Percentiles rank a stretch among this genome's conserved stretches.
Evolutionary conservation across 805 yeast species (phyloP).

Genomic region (Saturnispora gosingensis): DNA sequence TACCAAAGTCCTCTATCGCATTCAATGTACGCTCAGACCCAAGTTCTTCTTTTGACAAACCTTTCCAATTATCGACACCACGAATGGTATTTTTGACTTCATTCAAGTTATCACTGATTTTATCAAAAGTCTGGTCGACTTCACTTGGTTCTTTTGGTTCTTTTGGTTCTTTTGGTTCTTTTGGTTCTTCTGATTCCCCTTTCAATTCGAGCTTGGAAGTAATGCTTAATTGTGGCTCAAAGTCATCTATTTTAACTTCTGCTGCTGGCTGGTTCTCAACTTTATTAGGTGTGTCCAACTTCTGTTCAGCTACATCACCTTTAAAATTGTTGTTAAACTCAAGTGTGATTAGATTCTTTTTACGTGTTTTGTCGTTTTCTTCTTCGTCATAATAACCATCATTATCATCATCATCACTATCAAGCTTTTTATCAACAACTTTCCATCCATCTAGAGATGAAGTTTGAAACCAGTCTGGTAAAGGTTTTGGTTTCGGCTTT

Average conservation of each 20-base stretch:
- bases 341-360: background rate
- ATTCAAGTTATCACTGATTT: too few relatives aligned
- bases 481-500: slow-evolving; percentile 10
- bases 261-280: background rate
- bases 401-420: slow-evolving; percentile 10
- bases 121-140: background rate
- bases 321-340: background rate
- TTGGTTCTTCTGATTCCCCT: background rate
- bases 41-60: too few relatives aligned
- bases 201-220: background rate
- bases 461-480: slow-evolving; percentile 31
- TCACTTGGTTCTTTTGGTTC: background rate
- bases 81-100: too few relatives aligned
- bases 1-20: too few relatives aligned
- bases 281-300: background rate
- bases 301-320: background rate
- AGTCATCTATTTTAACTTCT: background rate
- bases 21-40: too few relatives aligned
- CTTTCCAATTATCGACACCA: too few relatives aligned
- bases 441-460: slow-evolving; percentile 9
- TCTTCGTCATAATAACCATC: slow-evolving; percentile 4
- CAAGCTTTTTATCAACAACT: background rate
- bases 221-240: background rate
- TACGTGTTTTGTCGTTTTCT: background rate
- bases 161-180: background rate